Evolutionary conservation across 2,329 filamentous ascomycete genomes (phyloP).

Genomic region (Cyphellophora attinorum): DNA sequence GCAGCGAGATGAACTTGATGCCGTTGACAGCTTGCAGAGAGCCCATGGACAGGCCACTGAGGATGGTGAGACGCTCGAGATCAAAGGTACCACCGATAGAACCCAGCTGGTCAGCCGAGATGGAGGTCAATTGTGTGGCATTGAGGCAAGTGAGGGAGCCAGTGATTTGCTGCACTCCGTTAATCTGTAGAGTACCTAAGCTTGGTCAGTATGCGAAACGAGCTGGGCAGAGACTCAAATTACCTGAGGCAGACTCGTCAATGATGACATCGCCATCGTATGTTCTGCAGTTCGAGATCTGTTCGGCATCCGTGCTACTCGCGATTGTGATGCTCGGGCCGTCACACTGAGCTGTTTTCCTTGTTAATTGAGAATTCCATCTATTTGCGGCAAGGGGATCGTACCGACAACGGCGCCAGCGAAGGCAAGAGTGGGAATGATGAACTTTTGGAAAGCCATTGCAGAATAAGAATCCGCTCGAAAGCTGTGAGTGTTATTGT

Average conservation of each 20-base stretch:
- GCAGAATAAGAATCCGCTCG: slow-evolving; percentile 11
- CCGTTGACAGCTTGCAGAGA: slow-evolving; percentile 54
- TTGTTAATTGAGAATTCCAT: too few species aligned
- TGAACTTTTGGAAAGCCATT: slow-evolving; percentile 47
- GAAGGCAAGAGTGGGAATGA: slow-evolving; percentile 47
- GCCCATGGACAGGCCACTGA: slow-evolving; percentile 60
- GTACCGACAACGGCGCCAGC: slow-evolving; percentile 43
- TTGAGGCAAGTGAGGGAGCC: slow-evolving; percentile 43
- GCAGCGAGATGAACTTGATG: slow-evolving; percentile 65
- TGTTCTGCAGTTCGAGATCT: slow-evolving; percentile 54
- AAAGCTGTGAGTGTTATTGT: background rate
- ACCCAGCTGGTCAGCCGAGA: slow-evolving; percentile 53
- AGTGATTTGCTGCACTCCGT: slow-evolving; percentile 39
- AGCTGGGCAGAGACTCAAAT: too few species aligned
- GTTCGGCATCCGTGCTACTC: slow-evolving; percentile 55
- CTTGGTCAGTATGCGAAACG: too few species aligned
- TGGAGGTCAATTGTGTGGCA: slow-evolving; percentile 52
- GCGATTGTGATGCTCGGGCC: slow-evolving; percentile 28
- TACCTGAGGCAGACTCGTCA: slow-evolving; percentile 42
- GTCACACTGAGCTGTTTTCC: too few species aligned
- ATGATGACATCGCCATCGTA: slow-evolving; percentile 61
- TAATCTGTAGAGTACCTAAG: slow-evolving; percentile 39
- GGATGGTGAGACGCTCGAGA: slow-evolving; percentile 57
- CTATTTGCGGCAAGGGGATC: slow-evolving; percentile 5
- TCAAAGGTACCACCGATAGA: slow-evolving; percentile 61